Base-by-base conservation (phyloP, 306 rosid species). In the Cicer cuneatum region DNA sequence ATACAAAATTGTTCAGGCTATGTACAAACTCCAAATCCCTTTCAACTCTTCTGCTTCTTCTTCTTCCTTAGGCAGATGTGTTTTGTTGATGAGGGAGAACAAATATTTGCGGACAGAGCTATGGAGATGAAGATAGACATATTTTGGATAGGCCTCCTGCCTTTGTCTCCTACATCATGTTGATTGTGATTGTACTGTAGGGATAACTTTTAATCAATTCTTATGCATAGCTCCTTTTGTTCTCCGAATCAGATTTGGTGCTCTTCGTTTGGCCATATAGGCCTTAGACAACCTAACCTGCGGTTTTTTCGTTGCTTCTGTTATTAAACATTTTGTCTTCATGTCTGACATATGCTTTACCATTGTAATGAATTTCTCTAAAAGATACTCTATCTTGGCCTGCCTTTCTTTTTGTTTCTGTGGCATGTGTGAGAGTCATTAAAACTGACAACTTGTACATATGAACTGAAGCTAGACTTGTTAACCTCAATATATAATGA, bases 21-120 rank as follows among this genome's bases (percentile, higher is more conserved):
- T 29, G n/a, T 56, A 56, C 37, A 10, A 54, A 54, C 61, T 56
- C 63, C 39, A 57, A 24, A 24, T 24, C 63, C 63, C 63, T 57
- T 51, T 51, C 56, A 49, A 19, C 16, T 15, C 15, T 51, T 51
- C 57, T 51, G 8, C 57, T 51, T 51, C 57, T 16, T 29, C 35
- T 29, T 29, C 35, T 29, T 29, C 35, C 35, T 29, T 16, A 49
- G 56, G 19, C 2, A 49, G 56, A 49, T 49, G 21, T 0, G 21
- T 49, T 29, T 29, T 9, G 10, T 49, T 14, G 56, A 49, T 49
- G 56, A 14, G 56, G 21, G 56, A n/a, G 7, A 14, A 14, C 56
- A 14, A 49, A 14, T 18, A 49, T 49, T 49, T 49, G 16, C 5
- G 15, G 56, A 14, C 15, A 49, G 56, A 49, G 21, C 21, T 49